Evolutionary conservation across 192 early-diverging fungal species (phyloP), one percentile per base, ranked within the genome.

Genomic region (Coemansia sp.): DNA sequence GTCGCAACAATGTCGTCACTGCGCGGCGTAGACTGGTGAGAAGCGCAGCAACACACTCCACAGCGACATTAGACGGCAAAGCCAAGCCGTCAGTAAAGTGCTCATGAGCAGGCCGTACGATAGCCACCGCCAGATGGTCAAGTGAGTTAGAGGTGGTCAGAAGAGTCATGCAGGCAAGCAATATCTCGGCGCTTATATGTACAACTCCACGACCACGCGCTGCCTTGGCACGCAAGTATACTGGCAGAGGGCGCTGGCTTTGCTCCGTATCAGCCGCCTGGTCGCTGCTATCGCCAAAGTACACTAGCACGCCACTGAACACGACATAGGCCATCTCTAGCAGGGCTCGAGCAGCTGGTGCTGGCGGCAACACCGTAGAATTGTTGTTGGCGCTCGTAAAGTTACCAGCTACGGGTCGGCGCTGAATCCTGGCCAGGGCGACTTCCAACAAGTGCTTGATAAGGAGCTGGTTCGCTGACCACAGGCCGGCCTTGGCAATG

Each of bases 401-500:
- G 10, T 7, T 37, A 16, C 56, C 61, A 4, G 52, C 20, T 15
- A 20, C 22, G 13, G 35, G 4, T 12, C 72, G 65, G 7, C 63
- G 45, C 30, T 56, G 41, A 4, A 69, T 47, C 3, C 73, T 37
- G n/a, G 66, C 62, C 37, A 80, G 50, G 1, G 69, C 64, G 15
- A 67, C 37, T 15, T 80, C 73, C 12, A 75, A 47, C 50, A 80
- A 13, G 38, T 80, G 68, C 49, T 56, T 59, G 40, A 80, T 56
- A 59, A 80, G 45, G 52, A 32, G 3, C 24, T 65, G 50, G 60
- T 66, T 75, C 32, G 50, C 62, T 3, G 69, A 50, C 78, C 69
- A 80, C 43, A 53, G 45, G 9, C 52, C 32, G 30, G 62, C 59
- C 16, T 30, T 32, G 3, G n/a, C 45, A 3, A 49, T 37, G 16